A percentile compares a stretch with the other conserved stretches of the same genome.
These are phyloP conservation scores for Hericium erinaceus DNA, from an alignment of 768 basidiomycete genomes.

Conservation along the genomic window DNA sequence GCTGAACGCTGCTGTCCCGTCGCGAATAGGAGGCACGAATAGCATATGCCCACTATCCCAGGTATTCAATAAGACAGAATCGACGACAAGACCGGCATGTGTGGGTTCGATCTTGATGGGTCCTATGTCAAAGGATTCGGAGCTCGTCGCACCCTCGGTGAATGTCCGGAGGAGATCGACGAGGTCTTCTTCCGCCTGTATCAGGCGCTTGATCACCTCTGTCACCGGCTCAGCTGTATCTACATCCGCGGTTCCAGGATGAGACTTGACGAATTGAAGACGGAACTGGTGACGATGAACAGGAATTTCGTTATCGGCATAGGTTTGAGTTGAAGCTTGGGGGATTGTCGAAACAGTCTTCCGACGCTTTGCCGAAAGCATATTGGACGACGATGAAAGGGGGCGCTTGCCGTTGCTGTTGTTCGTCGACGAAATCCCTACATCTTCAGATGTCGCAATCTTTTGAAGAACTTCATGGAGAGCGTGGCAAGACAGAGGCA, in stretches of 20 bases:
- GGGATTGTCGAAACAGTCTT: not conserved
- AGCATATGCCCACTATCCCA: slow-evolving; percentile 1
- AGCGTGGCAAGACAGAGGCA: not conserved
- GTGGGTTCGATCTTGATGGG: not conserved
- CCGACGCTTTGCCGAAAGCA: not conserved
- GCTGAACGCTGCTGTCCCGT: slow-evolving; percentile 1
- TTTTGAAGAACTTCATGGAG: not conserved
- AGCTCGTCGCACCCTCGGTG: too few relatives aligned
- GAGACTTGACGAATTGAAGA: not conserved
- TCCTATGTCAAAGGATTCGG: slow-evolving; percentile 6
- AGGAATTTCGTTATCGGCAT: not conserved
- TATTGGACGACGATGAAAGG: not conserved
- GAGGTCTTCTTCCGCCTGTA: not conserved
- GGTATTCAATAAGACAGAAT: too few relatives aligned
- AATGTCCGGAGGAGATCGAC: too few relatives aligned
- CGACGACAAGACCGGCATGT: too few relatives aligned
- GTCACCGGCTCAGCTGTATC: too few relatives aligned
- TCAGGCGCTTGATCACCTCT: too few relatives aligned
- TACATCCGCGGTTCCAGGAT: not conserved
- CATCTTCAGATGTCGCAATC: not conserved
- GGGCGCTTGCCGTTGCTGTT: not conserved
- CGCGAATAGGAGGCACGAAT: slow-evolving; percentile 1
- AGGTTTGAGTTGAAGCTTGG: too few relatives aligned
- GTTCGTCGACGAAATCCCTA: not conserved
- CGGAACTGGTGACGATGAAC: not conserved